These are phyloP conservation scores for Glaciozyma martinii DNA, from an alignment of 768 basidiomycete genomes.

Conservation along the genomic window DNA sequence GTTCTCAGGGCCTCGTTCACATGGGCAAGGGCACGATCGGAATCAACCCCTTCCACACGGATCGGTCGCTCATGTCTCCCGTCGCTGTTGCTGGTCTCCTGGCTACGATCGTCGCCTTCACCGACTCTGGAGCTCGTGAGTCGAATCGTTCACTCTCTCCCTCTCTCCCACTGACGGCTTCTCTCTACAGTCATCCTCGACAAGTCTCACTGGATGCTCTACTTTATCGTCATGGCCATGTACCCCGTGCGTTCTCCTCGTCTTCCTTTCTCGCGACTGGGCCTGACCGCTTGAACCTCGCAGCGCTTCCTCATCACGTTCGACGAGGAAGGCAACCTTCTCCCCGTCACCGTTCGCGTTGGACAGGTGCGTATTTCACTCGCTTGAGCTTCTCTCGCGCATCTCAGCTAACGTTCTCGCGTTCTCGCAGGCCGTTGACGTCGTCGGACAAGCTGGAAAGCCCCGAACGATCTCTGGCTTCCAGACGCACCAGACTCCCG, in stretches of 20 bases:
- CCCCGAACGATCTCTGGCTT: conserved; percentile 93
- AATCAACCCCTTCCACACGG: conserved; percentile 91
- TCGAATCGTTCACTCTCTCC: conserved; percentile 28
- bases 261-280: neutral
- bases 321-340: conserved; percentile 70
- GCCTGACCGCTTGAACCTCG: neutral
- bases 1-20: conserved; percentile 76
- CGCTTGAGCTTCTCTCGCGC: neutral
- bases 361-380: conserved; percentile 44
- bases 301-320: conserved; percentile 88
- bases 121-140: conserved; percentile 86
- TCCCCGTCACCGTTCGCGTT: conserved; percentile 62
- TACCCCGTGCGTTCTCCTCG: neutral
- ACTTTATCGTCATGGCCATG: conserved; percentile 37
- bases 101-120: conserved; percentile 81
- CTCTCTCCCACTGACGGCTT: conserved; percentile 3
- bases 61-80: conserved; percentile 79
- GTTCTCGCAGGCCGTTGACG: conserved; percentile 69
- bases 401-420: neutral
- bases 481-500: conserved; percentile 96
- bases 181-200: conserved; percentile 67
- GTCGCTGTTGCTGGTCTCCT: conserved; percentile 82
- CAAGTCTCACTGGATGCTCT: conserved; percentile 98
- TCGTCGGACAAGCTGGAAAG: conserved; percentile 95
- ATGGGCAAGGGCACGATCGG: conserved; percentile 99